Conservation (phyloP, 306 rosid genomes). For the Gastrolobium bilobum region DNA sequence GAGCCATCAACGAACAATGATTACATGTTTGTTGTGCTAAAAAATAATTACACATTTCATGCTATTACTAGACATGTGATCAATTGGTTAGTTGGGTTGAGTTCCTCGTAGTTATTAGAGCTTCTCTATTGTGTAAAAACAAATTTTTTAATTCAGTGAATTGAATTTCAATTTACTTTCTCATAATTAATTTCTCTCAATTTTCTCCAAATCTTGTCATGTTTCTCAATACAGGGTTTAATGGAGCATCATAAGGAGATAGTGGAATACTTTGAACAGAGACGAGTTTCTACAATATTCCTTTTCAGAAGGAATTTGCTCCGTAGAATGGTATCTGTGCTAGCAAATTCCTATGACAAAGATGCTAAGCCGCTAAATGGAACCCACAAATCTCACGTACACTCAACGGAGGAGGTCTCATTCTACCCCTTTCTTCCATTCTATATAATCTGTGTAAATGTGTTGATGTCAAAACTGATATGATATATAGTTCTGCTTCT, state of each 20-base stretch:
- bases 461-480: constrained; percentile 25
- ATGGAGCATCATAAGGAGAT: constrained; percentile 64
- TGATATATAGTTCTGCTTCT: background rate
- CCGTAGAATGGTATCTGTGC: constrained; percentile 70
- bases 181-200: background rate
- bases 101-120: background rate
- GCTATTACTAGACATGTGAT: too few species aligned
- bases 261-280: constrained; percentile 62
- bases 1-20: background rate
- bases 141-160: background rate
- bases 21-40: background rate
- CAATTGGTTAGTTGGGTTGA: too few species aligned
- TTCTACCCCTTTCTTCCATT: background rate
- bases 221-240: constrained; percentile 54
- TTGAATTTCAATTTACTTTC: background rate
- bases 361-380: constrained; percentile 70
- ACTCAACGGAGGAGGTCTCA: constrained; percentile 62
- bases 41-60: too few species aligned
- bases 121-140: background rate
- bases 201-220: background rate
- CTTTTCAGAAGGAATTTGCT: constrained; percentile 76
- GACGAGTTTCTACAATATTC: constrained; percentile 63
- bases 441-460: background rate
- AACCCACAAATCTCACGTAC: constrained; percentile 78
- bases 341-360: constrained; percentile 71